These are phyloP conservation scores for Aspergillus incahuasiensis DNA, from an alignment of 495 filamentous ascomycete species.

Conservation along the genomic window DNA sequence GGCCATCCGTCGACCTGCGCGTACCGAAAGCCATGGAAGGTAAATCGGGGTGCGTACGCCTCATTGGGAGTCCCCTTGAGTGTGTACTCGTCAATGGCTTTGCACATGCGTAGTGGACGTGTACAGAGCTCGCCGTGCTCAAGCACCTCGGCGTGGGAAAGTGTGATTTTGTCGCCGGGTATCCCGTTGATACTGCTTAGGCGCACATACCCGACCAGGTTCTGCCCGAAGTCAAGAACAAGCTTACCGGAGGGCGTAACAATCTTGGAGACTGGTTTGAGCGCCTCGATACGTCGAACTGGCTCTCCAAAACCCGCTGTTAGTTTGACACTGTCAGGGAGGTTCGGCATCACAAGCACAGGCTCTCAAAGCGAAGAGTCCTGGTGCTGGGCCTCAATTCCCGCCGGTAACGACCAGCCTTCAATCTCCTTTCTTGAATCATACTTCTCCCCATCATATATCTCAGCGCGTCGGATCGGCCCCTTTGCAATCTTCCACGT, in stretches of 20 bases:
- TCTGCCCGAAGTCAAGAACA: conserved; percentile 5
- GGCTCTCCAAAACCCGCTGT: not conserved
- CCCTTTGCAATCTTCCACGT: not conserved
- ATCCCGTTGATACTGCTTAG: not conserved
- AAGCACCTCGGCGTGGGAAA: conserved; percentile 6
- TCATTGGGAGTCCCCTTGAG: not conserved
- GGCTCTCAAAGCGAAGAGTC: no score
- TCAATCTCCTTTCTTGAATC: not conserved
- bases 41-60: not conserved
- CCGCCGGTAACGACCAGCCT: not conserved
- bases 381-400: no score
- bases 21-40: not conserved
- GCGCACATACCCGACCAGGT: conserved; percentile 1
- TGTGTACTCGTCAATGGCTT: not conserved
- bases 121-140: conserved; percentile 3
- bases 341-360: no score
- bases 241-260: not conserved
- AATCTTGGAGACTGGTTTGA: not conserved
- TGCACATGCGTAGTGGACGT: not conserved
- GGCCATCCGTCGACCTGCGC: not conserved
- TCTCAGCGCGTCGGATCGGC: not conserved
- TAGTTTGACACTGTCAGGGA: not conserved
- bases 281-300: not conserved
- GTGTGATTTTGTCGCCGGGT: not conserved
- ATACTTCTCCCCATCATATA: conserved; percentile 6